phyloP scores from a whole-genome alignment of 352 stramenopile species.

The Phytophthora hybrid region DNA sequence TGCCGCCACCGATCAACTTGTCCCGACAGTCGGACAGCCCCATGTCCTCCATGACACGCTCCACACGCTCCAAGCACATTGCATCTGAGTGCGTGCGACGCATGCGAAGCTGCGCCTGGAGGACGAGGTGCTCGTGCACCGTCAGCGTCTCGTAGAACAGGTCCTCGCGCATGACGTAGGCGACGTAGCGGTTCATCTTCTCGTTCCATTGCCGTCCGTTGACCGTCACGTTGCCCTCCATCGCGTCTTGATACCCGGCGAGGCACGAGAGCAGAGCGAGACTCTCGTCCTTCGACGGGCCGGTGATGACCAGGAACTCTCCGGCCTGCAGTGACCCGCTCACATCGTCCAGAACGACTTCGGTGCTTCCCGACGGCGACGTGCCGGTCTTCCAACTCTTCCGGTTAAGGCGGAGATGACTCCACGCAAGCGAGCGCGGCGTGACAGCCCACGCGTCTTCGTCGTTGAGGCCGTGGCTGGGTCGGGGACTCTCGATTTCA shows the following conservation, averaged over 20 bases:
- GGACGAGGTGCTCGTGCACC: slow-evolving; percentile 90
- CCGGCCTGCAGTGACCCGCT: slow-evolving; percentile 51
- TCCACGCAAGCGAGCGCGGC: slow-evolving; percentile 41
- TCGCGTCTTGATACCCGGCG: slow-evolving; percentile 83
- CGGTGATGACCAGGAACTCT: slow-evolving; percentile 70
- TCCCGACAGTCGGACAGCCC: slow-evolving; percentile 51
- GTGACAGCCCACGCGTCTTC: slow-evolving; percentile 24
- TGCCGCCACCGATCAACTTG: slow-evolving; percentile 66
- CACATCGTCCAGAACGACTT: slow-evolving; percentile 52
- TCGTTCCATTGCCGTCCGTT: slow-evolving; percentile 65
- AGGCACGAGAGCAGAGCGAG: slow-evolving; percentile 94
- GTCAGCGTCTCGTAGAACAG: slow-evolving; percentile 89
- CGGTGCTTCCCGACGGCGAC: background rate
- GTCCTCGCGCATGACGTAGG: slow-evolving; percentile 90
- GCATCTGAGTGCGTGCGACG: slow-evolving; percentile 41
- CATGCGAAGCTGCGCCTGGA: slow-evolving; percentile 86
- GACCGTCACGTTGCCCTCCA: slow-evolving; percentile 72
- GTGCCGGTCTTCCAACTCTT: slow-evolving; percentile 16
- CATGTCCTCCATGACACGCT: slow-evolving; percentile 70
- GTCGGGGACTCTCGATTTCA: slow-evolving; percentile 32
- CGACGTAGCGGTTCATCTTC: slow-evolving; percentile 38
- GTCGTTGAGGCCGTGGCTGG: background rate
- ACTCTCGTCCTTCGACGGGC: slow-evolving; percentile 77
- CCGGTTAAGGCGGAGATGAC: slow-evolving; percentile 31
- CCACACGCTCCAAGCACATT: slow-evolving; percentile 57